Evolutionary conservation across 208 protist genomes (phyloP).

Genomic region (Acanthamoeba castellanii): DNA sequence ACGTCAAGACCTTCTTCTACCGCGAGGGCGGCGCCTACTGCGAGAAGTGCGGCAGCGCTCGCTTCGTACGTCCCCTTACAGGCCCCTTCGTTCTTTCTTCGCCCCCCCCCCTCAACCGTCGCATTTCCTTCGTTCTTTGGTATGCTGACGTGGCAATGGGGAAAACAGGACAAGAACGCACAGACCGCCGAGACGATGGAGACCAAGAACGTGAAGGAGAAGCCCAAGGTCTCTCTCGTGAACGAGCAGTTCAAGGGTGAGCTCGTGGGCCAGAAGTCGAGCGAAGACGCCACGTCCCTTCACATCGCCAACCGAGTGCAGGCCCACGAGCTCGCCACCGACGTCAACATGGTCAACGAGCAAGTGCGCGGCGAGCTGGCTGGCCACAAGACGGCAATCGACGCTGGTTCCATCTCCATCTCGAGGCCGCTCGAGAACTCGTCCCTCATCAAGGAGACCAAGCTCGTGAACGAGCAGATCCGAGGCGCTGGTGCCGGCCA

Average conservation of each 20-base stretch:
- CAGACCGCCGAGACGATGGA: constrained; percentile 31
- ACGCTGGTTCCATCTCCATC: neutral
- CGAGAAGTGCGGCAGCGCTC: constrained; percentile 46
- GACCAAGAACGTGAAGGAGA: constrained; percentile 37
- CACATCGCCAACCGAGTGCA: constrained; percentile 53
- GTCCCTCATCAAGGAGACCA: constrained; percentile 28
- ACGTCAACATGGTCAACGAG: constrained; percentile 42
- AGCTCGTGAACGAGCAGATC: constrained; percentile 49
- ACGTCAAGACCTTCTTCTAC: constrained; percentile 59
- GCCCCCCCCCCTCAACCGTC: neutral
- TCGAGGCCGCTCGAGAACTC: neutral
- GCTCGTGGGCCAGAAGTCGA: constrained; percentile 52
- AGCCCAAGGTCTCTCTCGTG: constrained; percentile 29
- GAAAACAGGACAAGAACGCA: constrained; percentile 19
- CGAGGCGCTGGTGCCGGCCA: constrained; percentile 13
- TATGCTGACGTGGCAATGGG: no score
- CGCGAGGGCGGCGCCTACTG: constrained; percentile 11
- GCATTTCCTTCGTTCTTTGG: neutral
- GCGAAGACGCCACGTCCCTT: constrained; percentile 33
- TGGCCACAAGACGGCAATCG: neutral
- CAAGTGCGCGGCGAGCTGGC: constrained; percentile 50
- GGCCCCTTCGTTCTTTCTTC: neutral
- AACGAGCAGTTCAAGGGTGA: constrained; percentile 64
- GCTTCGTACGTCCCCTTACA: constrained; percentile 15
- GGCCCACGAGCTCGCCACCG: constrained; percentile 32